A percentile compares a stretch with the other conserved stretches of the same genome.
phyloP scores from a whole-genome alignment of 352 stramenopile genomes.

The Peronospora belbahrii region DNA sequence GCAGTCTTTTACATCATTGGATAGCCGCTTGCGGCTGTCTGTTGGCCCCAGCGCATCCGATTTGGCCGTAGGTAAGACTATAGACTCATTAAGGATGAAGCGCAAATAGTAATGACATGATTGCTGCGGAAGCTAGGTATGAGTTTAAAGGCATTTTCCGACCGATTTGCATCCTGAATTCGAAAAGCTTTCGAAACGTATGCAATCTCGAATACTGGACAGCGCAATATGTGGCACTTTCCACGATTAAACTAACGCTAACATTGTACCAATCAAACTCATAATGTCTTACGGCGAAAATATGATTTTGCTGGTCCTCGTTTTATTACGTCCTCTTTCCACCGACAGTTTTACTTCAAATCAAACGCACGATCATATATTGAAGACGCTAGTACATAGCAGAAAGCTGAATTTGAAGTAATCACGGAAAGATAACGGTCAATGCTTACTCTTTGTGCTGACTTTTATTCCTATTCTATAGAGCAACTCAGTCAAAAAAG shows the following conservation, averaged over 20 bases:
- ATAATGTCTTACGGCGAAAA: neutral
- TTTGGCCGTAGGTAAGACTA: neutral
- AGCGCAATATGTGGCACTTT: neutral
- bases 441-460: too few relatives aligned
- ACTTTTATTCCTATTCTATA: too few relatives aligned
- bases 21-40: conserved; percentile 10
- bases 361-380: neutral
- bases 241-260: neutral
- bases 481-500: too few relatives aligned
- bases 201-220: neutral
- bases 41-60: conserved; percentile 1
- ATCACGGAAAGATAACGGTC: too few relatives aligned
- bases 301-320: neutral
- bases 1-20: conserved; percentile 3
- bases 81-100: neutral
- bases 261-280: neutral
- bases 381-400: neutral
- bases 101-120: neutral
- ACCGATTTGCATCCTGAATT: neutral
- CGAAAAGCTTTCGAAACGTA: neutral
- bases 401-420: too few relatives aligned
- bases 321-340: neutral
- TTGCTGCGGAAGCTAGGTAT: too few relatives aligned
- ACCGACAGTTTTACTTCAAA: conserved; percentile 2
- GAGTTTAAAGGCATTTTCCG: neutral